These are phyloP conservation scores for Rhododendron kiyosumense DNA, from an alignment of 148 eudicot genomes.

Conservation along the genomic window DNA sequence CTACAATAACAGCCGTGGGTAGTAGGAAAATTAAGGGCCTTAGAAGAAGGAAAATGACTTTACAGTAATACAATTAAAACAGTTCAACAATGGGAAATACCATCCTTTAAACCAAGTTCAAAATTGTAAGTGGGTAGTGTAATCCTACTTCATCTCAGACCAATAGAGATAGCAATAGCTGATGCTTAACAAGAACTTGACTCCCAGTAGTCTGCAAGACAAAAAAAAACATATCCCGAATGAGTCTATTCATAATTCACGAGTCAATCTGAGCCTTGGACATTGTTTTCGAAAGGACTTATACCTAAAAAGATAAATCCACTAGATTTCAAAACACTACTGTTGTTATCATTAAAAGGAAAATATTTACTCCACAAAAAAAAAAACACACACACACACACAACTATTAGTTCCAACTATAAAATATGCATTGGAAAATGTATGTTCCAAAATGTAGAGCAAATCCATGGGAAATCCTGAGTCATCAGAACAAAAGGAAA, in stretches of 20 bases:
- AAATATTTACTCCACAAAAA: not conserved
- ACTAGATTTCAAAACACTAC: not conserved
- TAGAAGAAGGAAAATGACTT: too few species aligned
- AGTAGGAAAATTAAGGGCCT: too few species aligned
- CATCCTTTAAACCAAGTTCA: too few species aligned
- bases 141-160: too few species aligned
- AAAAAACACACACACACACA: not conserved
- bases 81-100: too few species aligned
- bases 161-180: too few species aligned
- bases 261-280: not conserved
- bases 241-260: not conserved
- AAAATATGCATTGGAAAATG: not conserved
- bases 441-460: not conserved
- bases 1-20: too few species aligned
- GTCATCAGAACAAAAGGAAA: not conserved
- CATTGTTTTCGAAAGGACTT: not conserved
- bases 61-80: too few species aligned
- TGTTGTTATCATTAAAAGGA: not conserved
- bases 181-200: constrained; percentile 57
- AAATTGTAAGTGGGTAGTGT: too few species aligned
- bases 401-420: not conserved
- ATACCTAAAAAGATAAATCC: not conserved
- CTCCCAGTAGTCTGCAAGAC: constrained; percentile 69
- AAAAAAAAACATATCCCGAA: not conserved
- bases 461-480: not conserved